phyloP scores from a whole-genome alignment of 768 basidiomycete species.

The Lentinula sp. region DNA sequence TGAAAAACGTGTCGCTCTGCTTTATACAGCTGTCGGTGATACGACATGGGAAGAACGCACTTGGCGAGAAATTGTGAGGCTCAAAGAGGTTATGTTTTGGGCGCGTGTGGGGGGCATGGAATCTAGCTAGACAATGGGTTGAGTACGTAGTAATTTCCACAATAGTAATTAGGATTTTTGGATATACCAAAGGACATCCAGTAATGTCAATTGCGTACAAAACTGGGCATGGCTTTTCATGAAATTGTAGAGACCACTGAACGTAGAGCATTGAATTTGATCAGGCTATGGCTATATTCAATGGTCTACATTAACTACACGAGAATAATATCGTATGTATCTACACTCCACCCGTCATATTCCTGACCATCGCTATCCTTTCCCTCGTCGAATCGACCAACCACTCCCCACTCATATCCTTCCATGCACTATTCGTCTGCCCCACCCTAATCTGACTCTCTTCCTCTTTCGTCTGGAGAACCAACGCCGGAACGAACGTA shows the following conservation, averaged over 20 bases:
- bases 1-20: conserved; percentile 6
- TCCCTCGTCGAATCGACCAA: background rate
- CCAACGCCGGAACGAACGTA: background rate
- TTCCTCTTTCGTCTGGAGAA: background rate
- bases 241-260: no score
- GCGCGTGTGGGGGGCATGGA: conserved; percentile 59
- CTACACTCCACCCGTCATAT: background rate
- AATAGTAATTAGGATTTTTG: background rate
- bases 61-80: conserved; percentile 69
- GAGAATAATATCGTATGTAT: no score
- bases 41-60: conserved; percentile 81
- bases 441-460: background rate
- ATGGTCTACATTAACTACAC: no score
- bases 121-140: background rate
- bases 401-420: background rate
- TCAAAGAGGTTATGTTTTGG: conserved; percentile 86
- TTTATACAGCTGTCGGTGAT: conserved; percentile 50
- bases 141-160: background rate
- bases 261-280: no score
- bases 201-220: background rate
- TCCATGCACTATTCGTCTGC: background rate
- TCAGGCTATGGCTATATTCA: no score
- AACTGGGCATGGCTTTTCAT: no score
- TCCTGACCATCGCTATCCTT: background rate
- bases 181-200: background rate